phyloP scores from a whole-genome alignment of 352 stramenopile species.

The Pythium phragmiticola region DNA sequence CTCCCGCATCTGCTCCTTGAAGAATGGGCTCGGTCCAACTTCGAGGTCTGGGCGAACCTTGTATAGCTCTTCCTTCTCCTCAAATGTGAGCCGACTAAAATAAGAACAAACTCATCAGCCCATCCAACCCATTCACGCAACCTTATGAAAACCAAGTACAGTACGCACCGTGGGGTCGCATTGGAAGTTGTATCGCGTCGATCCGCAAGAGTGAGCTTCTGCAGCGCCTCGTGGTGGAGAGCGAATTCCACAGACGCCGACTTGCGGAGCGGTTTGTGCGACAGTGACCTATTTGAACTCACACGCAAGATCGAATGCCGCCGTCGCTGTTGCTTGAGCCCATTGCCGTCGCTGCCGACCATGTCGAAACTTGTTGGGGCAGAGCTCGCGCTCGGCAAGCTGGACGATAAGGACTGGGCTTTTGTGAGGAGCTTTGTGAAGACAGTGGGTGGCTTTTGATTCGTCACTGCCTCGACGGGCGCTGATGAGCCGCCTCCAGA shows the following conservation, averaged over 20 bases:
- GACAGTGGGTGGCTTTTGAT: neutral
- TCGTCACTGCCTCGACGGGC: neutral
- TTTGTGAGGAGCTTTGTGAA: constrained; percentile 15
- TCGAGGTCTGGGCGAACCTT: constrained; percentile 78
- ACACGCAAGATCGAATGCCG: constrained; percentile 66
- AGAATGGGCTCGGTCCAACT: constrained; percentile 58
- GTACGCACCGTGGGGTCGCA: constrained; percentile 41
- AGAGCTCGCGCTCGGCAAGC: constrained; percentile 1
- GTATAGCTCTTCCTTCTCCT: constrained; percentile 85
- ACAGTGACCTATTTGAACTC: constrained; percentile 34
- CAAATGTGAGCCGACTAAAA: constrained; percentile 59
- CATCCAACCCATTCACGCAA: neutral
- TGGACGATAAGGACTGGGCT: constrained; percentile 19
- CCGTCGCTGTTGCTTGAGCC: constrained; percentile 12
- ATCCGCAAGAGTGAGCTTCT: constrained; percentile 33
- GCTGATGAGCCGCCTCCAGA: neutral
- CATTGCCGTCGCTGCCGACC: neutral
- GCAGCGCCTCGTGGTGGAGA: constrained; percentile 41
- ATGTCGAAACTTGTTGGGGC: neutral
- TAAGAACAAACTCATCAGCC: neutral
- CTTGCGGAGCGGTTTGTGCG: constrained; percentile 45
- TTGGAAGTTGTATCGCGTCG: constrained; percentile 33
- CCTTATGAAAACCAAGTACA: constrained; percentile 1
- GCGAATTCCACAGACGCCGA: constrained; percentile 74
- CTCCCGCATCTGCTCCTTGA: constrained; percentile 55